phyloP scores from a whole-genome alignment of 192 early-diverging fungal genomes.

The Hyaloraphidium curvatum region DNA sequence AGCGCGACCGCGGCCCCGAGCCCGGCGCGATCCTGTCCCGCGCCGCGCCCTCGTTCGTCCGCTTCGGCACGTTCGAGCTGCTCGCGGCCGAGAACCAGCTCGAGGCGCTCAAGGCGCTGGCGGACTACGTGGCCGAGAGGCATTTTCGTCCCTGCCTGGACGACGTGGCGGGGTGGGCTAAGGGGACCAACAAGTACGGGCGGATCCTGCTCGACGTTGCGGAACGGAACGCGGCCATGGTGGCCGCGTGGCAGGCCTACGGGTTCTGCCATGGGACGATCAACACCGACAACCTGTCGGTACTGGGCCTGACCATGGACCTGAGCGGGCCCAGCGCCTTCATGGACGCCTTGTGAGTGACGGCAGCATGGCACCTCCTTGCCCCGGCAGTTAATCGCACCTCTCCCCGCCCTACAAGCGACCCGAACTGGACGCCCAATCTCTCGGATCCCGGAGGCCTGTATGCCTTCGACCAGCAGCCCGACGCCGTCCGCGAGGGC shows the following conservation, averaged over 20 bases:
- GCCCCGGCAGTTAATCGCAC: not conserved
- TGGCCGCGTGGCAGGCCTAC: not conserved
- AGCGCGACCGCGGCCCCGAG: not conserved
- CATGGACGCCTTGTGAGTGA: not conserved
- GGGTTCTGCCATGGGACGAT: not conserved
- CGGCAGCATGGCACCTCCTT: not conserved
- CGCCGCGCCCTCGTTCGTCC: not conserved
- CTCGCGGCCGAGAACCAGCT: not conserved
- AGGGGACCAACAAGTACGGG: not conserved
- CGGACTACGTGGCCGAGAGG: no score
- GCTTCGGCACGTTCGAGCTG: not conserved
- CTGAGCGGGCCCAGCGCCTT: not conserved
- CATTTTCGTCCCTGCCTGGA: no score
- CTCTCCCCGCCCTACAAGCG: not conserved
- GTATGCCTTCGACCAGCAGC: not conserved
- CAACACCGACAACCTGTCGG: conserved; percentile 2
- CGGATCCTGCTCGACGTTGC: not conserved
- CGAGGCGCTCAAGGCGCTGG: not conserved
- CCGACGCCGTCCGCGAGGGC: not conserved
- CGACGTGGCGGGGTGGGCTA: not conserved
- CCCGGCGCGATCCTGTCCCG: not conserved
- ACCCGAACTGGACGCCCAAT: not conserved
- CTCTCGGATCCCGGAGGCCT: not conserved
- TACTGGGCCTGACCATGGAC: not conserved
- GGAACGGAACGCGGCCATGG: not conserved